phyloP scores from a whole-genome alignment of 2,329 filamentous ascomycete genomes.

The Fusarium cyanostomum region DNA sequence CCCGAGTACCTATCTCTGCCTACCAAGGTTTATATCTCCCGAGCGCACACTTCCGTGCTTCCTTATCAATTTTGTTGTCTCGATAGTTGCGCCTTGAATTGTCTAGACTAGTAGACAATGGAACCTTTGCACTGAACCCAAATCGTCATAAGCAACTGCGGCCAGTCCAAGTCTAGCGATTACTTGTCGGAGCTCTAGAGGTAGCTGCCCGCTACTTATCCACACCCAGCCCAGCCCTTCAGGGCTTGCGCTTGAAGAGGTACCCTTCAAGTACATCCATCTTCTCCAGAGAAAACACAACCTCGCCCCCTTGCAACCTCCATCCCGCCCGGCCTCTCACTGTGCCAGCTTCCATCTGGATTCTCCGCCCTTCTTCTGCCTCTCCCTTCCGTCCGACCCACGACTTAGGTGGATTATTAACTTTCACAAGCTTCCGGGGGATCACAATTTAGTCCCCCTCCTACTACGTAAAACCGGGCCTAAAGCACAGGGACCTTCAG shows the following conservation, averaged over 20 bases:
- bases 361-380: conserved; percentile 27
- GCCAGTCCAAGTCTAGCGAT: conserved; percentile 3
- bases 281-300: conserved; percentile 7
- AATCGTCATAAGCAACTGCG: conserved; percentile 13
- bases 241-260: conserved; percentile 18
- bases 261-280: conserved; percentile 24
- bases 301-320: conserved; percentile 11
- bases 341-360: conserved; percentile 6
- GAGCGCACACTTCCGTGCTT: too few species aligned
- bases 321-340: not conserved
- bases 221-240: conserved; percentile 24
- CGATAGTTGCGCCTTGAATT: not conserved
- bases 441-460: conserved; percentile 13
- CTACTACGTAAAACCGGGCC: not conserved
- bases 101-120: not conserved
- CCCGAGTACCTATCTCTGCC: not conserved
- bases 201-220: conserved; percentile 12
- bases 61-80: not conserved
- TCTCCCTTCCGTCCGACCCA: conserved; percentile 3
- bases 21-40: too few species aligned
- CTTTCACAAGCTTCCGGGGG: conserved; percentile 15
- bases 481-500: not conserved
- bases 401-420: not conserved
- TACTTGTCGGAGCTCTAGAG: not conserved
- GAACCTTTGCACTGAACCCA: not conserved